Evolutionary conservation across 2,329 filamentous ascomycete species (phyloP).

Genomic region (Clonostachys rhizophaga): DNA sequence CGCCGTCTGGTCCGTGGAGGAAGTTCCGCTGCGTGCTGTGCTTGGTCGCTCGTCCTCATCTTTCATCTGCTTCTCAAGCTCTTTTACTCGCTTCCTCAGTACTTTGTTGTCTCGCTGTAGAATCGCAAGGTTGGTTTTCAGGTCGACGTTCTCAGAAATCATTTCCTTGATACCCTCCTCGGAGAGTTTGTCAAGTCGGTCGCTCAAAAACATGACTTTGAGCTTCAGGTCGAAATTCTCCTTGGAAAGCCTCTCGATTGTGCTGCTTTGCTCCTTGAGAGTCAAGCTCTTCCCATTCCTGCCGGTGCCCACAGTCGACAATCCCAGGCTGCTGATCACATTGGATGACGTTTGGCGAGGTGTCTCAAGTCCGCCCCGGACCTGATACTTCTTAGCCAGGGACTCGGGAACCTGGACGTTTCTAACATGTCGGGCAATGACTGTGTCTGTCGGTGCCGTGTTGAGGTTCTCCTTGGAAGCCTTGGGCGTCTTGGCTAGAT

Average conservation of each 20-base stretch:
- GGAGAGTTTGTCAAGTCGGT: conserved; percentile 86
- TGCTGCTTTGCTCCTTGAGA: conserved; percentile 94
- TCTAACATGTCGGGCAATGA: conserved; percentile 81
- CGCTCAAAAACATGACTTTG: conserved; percentile 94
- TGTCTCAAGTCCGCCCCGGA: conserved; percentile 62
- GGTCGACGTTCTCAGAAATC: conserved; percentile 94
- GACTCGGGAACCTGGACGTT: conserved; percentile 90
- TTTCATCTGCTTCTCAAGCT: conserved; percentile 76
- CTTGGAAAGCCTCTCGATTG: conserved; percentile 92
- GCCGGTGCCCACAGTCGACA: conserved; percentile 34
- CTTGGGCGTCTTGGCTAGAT: conserved; percentile 66
- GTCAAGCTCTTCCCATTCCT: conserved; percentile 71
- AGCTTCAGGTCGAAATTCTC: conserved; percentile 98
- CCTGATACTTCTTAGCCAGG: conserved; percentile 79
- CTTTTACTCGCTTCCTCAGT: conserved; percentile 74
- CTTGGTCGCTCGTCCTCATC: conserved; percentile 60
- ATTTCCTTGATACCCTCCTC: conserved; percentile 97
- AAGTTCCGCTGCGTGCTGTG: conserved; percentile 51
- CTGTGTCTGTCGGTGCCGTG: conserved; percentile 75
- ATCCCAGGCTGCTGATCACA: not conserved
- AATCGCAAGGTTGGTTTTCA: conserved; percentile 85
- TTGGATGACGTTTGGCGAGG: conserved; percentile 40
- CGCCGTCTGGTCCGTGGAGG: conserved; percentile 53
- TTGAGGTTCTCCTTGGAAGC: conserved; percentile 45
- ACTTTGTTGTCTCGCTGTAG: conserved; percentile 88